Conservation (phyloP, 441 rosid genomes). For the Aleurites moluccanus region DNA sequence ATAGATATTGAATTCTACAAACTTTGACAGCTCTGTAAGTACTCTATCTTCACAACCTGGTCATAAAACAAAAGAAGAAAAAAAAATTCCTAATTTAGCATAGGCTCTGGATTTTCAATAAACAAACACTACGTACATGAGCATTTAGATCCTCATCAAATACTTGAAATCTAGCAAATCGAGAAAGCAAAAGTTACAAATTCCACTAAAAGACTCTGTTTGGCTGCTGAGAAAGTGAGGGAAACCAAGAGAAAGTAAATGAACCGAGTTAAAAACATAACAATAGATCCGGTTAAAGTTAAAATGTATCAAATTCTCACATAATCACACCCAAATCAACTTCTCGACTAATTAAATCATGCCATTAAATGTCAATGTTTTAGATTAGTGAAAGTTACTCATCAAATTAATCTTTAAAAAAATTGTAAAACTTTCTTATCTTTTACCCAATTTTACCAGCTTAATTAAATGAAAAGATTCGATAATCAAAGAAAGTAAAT, state of each 20-base stretch:
- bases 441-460: not conserved
- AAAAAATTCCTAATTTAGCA: not conserved
- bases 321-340: not conserved
- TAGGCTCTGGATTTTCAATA: not conserved
- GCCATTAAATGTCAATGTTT: not conserved
- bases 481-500: not conserved
- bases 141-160: conserved; percentile 18
- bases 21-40: conserved; percentile 18
- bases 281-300: not conserved
- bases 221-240: not conserved
- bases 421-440: not conserved
- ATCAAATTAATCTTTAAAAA: conserved; percentile 4
- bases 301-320: too few species aligned
- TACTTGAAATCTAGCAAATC: conserved; percentile 9
- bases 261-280: not conserved
- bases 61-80: not conserved
- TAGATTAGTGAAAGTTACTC: conserved; percentile 2
- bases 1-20: not conserved
- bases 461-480: not conserved
- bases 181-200: not conserved
- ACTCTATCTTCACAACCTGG: conserved; percentile 27
- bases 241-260: conserved; percentile 1
- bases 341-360: not conserved
- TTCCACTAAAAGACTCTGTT: not conserved
- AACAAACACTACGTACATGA: not conserved